These are phyloP conservation scores for Phalaenopsis hybrid DNA, from an alignment of 116 monocot genomes.

Conservation along the genomic window DNA sequence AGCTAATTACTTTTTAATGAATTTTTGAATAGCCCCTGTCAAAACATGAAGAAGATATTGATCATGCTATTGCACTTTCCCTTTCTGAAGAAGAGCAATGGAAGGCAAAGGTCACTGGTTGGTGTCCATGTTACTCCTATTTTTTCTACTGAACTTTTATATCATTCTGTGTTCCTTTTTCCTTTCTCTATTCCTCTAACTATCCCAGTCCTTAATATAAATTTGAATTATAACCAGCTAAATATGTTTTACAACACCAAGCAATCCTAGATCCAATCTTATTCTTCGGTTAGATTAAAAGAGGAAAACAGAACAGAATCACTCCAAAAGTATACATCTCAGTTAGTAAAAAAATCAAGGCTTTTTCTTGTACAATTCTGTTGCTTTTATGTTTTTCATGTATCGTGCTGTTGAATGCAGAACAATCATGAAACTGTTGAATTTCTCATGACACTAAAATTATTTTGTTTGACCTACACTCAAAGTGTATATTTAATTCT, in stretches of 20 bases:
- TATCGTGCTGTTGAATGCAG: too few relatives aligned
- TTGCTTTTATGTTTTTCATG: too few relatives aligned
- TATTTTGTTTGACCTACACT: too few relatives aligned
- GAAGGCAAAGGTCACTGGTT: slow-evolving; percentile 32
- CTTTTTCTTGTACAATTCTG: too few relatives aligned
- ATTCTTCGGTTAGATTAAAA: too few relatives aligned
- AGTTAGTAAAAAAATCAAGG: too few relatives aligned
- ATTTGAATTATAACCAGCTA: neutral
- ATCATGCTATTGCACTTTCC: slow-evolving; percentile 64
- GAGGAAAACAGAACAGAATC: too few relatives aligned
- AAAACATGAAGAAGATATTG: slow-evolving; percentile 49
- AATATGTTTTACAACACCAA: neutral
- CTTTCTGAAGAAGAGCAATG: slow-evolving; percentile 44
- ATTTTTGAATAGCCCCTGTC: slow-evolving; percentile 22
- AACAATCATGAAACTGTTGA: too few relatives aligned
- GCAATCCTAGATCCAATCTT: too few relatives aligned
- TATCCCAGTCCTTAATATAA: neutral
- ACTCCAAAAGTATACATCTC: too few relatives aligned
- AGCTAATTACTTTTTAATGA: slow-evolving; percentile 12
- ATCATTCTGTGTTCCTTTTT: neutral
- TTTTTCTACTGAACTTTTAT: neutral
- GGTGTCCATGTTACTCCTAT: neutral
- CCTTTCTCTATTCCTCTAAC: neutral
- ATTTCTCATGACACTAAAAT: too few relatives aligned
- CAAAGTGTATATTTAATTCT: too few relatives aligned